Evolutionary conservation across 1,284 basidiomycete genomes (phyloP).

Genomic region (Ustilago crameri): DNA sequence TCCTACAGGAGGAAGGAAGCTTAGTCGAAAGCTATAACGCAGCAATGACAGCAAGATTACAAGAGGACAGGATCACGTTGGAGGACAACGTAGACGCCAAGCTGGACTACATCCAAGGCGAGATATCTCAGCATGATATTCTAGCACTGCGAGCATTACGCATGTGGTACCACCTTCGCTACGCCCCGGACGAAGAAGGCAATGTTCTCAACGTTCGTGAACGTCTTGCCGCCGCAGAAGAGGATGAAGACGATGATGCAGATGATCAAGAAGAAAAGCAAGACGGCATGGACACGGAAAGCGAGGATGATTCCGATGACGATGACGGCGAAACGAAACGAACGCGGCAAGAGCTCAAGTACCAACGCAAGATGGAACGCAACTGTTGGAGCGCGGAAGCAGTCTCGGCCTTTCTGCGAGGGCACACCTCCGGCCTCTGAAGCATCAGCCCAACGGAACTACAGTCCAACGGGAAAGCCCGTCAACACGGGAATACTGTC

Average conservation of each 20-base stretch:
- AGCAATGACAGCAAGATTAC: not conserved
- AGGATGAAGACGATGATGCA: slow-evolving; percentile 31
- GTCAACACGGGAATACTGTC: too few relatives aligned
- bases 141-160: slow-evolving; percentile 46
- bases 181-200: slow-evolving; percentile 56
- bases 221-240: slow-evolving; percentile 33
- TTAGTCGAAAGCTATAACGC: slow-evolving; percentile 47
- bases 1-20: slow-evolving; percentile 34
- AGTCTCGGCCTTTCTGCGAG: slow-evolving; percentile 37
- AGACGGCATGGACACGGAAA: slow-evolving; percentile 28
- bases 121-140: slow-evolving; percentile 50
- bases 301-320: slow-evolving; percentile 9
- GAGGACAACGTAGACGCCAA: slow-evolving; percentile 15
- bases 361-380: slow-evolving; percentile 20
- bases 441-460: not conserved
- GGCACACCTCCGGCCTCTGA: slow-evolving; percentile 16
- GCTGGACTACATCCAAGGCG: slow-evolving; percentile 27
- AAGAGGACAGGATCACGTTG: not conserved
- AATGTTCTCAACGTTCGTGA: slow-evolving; percentile 51
- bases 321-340: slow-evolving; percentile 26
- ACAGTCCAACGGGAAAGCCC: slow-evolving; percentile 1
- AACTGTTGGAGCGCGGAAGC: slow-evolving; percentile 36
- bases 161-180: slow-evolving; percentile 53
- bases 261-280: slow-evolving; percentile 41
- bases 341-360: slow-evolving; percentile 18